Evolutionary conservation across 2,329 filamentous ascomycete species (phyloP), one percentile per base, ranked within the genome.

Genomic region (Lomentospora prolificans): DNA sequence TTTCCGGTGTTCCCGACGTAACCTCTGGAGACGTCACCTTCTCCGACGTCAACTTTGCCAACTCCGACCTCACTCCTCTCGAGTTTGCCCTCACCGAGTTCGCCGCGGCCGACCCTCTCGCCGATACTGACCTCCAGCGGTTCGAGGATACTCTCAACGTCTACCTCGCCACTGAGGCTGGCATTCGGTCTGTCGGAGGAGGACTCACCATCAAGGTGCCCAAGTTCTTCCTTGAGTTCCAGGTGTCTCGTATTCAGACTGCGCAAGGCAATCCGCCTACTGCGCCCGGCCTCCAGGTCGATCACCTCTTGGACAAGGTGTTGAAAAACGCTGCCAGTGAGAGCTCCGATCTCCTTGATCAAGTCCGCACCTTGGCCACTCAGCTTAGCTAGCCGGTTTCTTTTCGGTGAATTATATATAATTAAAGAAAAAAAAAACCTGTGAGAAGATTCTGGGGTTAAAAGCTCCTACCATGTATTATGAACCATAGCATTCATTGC

Each of bases 161-260:
- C 8, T 84, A 84, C 62, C 67, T 78, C 3, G 80, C 81, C 0
- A 84, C 81, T 3, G 81, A 84, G 66, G 79, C 77, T 1, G 81
- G 78, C 1, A 70, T 84, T 51, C 71, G 80, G 19, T 78, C 75
- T 22, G 73, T 75, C 5, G 75, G 72, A 8, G 80, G 80, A 2
- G 72, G 63, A 56, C 67, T 84, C 17, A 75, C 72, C 2, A 77
- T 84, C 67, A 83, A 84, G 67, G 77, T 79, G 4, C 81, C 81
- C 59, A 84, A 84, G 67, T 84, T 84, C 74, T 84, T 84, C 65
- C 64, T 84, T 44, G 69, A 75, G 58, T 78, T 82, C 65, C 81
- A 84, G 67, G 73, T 83, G 31, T 75, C 76, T 41, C 70, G 80
- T 22, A 82, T 84, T 60, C 72, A 79, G 66, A 80, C 79, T 0